Evolutionary conservation across 208 protist species (phyloP).

Genomic region (Leishmania guyanensis): DNA sequence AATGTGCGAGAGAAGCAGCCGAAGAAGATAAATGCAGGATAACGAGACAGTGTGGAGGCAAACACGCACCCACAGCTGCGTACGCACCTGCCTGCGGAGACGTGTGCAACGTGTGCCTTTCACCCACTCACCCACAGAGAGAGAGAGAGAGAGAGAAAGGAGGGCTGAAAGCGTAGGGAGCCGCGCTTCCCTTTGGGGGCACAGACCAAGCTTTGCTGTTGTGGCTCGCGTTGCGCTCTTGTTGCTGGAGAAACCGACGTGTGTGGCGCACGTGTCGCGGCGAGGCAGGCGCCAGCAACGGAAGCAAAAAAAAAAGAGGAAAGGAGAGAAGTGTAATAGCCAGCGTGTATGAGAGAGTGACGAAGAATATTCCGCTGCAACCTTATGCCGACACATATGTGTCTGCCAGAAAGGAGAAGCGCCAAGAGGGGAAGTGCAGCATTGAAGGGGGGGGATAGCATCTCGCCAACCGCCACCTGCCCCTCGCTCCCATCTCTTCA

Average conservation of each 20-base stretch:
- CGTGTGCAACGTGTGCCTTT: neutral
- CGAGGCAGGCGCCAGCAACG: neutral
- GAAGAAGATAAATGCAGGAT: neutral
- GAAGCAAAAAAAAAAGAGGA: neutral
- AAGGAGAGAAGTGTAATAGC: neutral
- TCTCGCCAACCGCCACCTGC: neutral
- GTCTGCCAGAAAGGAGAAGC: neutral
- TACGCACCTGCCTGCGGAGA: neutral
- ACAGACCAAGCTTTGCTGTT: neutral
- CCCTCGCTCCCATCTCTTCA: neutral
- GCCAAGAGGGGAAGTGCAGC: neutral
- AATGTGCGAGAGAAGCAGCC: neutral
- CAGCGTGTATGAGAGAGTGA: neutral
- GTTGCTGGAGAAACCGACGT: neutral
- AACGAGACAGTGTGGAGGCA: neutral
- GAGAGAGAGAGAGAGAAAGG: neutral
- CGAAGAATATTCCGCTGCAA: neutral
- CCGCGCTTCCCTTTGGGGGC: neutral
- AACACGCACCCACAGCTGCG: neutral
- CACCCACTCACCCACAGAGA: neutral
- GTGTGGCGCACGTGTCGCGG: neutral
- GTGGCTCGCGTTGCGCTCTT: neutral
- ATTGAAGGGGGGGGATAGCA: neutral
- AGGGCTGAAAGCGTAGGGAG: neutral
- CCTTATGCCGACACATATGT: too few species aligned